Conservation (phyloP, 805 yeast genomes). For the Candida koratica region DNA sequence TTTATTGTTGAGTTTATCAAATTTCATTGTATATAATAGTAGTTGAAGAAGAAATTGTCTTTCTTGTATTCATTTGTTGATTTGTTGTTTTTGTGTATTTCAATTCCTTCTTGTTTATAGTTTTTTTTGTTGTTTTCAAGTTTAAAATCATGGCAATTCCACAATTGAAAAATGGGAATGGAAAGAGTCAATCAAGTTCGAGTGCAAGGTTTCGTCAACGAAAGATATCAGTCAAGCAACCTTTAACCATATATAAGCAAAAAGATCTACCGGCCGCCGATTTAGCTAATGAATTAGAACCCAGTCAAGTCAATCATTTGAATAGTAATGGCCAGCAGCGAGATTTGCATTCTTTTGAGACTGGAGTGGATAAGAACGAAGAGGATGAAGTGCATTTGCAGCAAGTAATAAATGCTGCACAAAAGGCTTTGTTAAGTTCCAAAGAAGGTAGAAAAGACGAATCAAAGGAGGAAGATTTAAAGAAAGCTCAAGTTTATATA, state of each 20-base stretch:
- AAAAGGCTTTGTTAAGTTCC: conserved; percentile 50
- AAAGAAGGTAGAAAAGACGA: conserved; percentile 31
- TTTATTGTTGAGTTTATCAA: background rate
- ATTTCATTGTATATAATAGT: conserved; percentile 3
- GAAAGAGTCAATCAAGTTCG: conserved; percentile 29
- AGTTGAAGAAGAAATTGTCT: background rate
- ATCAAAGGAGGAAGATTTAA: conserved; percentile 12
- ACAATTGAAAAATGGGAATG: conserved; percentile 28
- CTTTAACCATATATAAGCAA: conserved; percentile 71
- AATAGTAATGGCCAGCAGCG: conserved; percentile 66
- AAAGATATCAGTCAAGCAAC: conserved; percentile 88
- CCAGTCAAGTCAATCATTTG: conserved; percentile 40
- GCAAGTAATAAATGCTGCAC: conserved; percentile 80
- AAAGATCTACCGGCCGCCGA: conserved; percentile 79
- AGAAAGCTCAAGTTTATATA: conserved; percentile 56
- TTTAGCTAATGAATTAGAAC: conserved; percentile 36
- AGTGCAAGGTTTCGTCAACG: conserved; percentile 87
- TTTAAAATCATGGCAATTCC: conserved; percentile 33
- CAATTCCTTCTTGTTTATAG: conserved; percentile 5
- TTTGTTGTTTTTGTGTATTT: background rate
- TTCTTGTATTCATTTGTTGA: background rate
- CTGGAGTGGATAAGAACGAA: conserved; percentile 97
- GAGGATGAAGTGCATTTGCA: conserved; percentile 96
- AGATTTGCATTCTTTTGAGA: conserved; percentile 84
- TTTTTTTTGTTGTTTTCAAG: background rate